These are phyloP conservation scores for Litchi chinensis DNA, from an alignment of 345 rosid species.

Conservation along the genomic window DNA sequence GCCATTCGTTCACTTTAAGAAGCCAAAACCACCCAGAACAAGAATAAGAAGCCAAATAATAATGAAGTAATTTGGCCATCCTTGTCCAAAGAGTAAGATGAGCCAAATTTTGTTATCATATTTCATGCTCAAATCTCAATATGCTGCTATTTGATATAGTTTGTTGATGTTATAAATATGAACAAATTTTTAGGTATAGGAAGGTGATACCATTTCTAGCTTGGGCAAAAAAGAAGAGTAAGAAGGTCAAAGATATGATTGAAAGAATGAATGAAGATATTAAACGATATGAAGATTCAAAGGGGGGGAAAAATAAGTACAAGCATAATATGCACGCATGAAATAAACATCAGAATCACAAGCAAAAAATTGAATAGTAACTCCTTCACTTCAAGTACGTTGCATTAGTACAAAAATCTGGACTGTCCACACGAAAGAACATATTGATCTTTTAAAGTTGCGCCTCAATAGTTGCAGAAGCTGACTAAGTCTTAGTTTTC, in stretches of 20 bases:
- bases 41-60: not conserved
- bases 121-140: not conserved
- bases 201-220: constrained; percentile 20
- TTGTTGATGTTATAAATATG: not conserved
- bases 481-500: too few relatives aligned
- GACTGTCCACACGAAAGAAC: not conserved
- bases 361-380: too few relatives aligned
- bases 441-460: too few relatives aligned
- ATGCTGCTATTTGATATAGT: not conserved
- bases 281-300: not conserved
- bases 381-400: too few relatives aligned
- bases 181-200: constrained; percentile 11
- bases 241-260: not conserved
- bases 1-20: constrained; percentile 36
- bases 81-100: not conserved
- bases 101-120: not conserved
- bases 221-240: constrained; percentile 17
- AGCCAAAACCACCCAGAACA: constrained; percentile 10
- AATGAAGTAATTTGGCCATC: not conserved
- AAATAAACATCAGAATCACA: too few relatives aligned
- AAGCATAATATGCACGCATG: too few relatives aligned
- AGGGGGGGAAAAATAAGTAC: too few relatives aligned
- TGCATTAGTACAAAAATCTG: not conserved
- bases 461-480: too few relatives aligned
- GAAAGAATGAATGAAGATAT: not conserved